Base-by-base conservation (phyloP, 2,329 filamentous ascomycete species). In the Diaporthe ampelina region DNA sequence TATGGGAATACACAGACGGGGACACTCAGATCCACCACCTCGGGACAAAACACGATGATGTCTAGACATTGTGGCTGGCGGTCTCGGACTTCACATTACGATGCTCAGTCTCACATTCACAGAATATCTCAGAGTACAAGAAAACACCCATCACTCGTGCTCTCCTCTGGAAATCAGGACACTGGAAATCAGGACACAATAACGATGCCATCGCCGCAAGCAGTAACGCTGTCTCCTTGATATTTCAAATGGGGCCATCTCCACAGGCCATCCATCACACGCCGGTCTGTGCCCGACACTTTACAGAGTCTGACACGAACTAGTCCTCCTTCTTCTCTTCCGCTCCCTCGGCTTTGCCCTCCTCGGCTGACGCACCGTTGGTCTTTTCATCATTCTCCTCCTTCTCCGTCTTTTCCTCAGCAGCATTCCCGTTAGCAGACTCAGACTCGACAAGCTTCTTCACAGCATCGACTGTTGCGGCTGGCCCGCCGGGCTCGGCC, bases 401-500 rank as follows among this genome's bases (percentile, higher is more conserved):
- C 11, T 77, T 78, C 68, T 67, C 77, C 52, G 77, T 57, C 73
- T 76, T 76, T 45, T 73, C 76, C 59, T 75, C 76, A 4, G 70
- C 75, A 52, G 76, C 80, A 43, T 61, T 78, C 32, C 78, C 79
- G 15, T 72, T 76, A 19, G 77, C 81, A 40, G 77, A 82, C 50
- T 85, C 79, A 70, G 84, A 84, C 73, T 88, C 87, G 37, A 95
- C 91, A 56, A 98, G 84, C 81, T 91, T 90, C 86, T 92, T 91
- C 29, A 97, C 95, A 32, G 91, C 91, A 21, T 94, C 91, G 37
- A 96, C 89, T 7, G 96, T 98, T 13, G 89, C 92, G 75, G 91
- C 91, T 11, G 96, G 95, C 45, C 93, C 91, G 75, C 95, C 96
- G 1, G 92, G 83, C 84, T 96, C 90, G 48, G 91, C 89, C 26